Conservation (phyloP, 1,284 basidiomycete genomes). For the Somion occarium region DNA sequence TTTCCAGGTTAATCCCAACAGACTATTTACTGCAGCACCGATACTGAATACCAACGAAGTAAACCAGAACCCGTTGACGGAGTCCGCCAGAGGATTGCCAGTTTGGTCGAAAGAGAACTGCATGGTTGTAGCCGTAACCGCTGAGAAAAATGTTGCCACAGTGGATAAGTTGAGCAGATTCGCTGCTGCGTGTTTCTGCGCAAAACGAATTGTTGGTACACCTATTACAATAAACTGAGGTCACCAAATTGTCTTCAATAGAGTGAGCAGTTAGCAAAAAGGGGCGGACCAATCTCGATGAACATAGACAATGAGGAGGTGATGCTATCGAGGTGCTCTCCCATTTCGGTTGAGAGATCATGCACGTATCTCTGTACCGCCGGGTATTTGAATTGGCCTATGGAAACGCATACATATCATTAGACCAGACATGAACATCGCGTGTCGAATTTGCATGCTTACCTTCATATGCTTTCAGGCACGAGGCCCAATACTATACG, state of each 20-base stretch:
- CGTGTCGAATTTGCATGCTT: slow-evolving; percentile 11
- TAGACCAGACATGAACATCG: no score
- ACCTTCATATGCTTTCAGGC: slow-evolving; percentile 59
- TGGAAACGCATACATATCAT: background rate
- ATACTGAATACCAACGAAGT: slow-evolving; percentile 72
- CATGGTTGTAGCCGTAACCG: slow-evolving; percentile 67
- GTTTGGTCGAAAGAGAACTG: slow-evolving; percentile 54
- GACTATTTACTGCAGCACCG: slow-evolving; percentile 68
- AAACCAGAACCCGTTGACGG: slow-evolving; percentile 73
- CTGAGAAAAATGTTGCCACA: slow-evolving; percentile 75
- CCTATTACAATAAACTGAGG: slow-evolving; percentile 30
- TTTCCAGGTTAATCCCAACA: slow-evolving; percentile 70
- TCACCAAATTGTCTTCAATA: slow-evolving; percentile 1
- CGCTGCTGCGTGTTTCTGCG: slow-evolving; percentile 63
- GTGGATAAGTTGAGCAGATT: slow-evolving; percentile 70
- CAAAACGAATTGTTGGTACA: slow-evolving; percentile 70
- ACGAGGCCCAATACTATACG: slow-evolving; percentile 63
- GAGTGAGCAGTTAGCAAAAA: background rate
- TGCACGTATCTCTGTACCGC: slow-evolving; percentile 70
- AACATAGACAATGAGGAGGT: slow-evolving; percentile 61
- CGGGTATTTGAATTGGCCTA: slow-evolving; percentile 65
- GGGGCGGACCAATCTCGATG: slow-evolving; percentile 58
- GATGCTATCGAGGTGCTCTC: slow-evolving; percentile 64
- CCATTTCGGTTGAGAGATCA: slow-evolving; percentile 63
- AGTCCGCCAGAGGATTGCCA: slow-evolving; percentile 32